Base-by-base conservation (phyloP, 2,329 filamentous ascomycete genomes). In the Colletotrichum musicola region DNA sequence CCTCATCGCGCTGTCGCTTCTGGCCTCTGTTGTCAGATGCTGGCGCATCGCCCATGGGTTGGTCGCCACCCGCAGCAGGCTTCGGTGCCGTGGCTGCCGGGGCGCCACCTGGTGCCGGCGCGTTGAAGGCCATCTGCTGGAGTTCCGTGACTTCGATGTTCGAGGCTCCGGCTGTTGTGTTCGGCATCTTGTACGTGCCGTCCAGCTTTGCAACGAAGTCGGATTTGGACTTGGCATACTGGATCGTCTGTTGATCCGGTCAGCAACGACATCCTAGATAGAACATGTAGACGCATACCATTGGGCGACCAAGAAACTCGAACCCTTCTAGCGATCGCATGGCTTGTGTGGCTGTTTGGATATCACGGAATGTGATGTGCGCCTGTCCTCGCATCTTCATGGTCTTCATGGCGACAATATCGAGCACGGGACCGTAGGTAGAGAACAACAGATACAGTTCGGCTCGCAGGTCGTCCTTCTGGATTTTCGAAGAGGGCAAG, bases 301-400 rank as follows among this genome's bases (percentile, higher is more conserved):
- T 90, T 72, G 94, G 88, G 72, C 89, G 90, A 16, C 95, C 96
- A 72, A 97, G 91, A 72, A 99, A 94, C 2, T 92, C 89, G 75
- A 94, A 93, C 2, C 93, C 94, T 74, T 98, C 92, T 55, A 98
- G 83, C 12, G 93, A 90, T 72, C 95, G 87, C 93, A 99, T 93
- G 1, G 96, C 96, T 77, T 97, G 94, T 25, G 95, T 97, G 59
- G 94, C 94, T n/a, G 93, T 90, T 73, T 97, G 92, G 40, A 95
- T 85, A 78, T 99, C 95, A 67, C 93, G 89, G 79, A 94, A 98
- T 14, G 96, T 92, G 69, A 99, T 85, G 76, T 98, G 96, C 70
- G 96, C 96, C 81, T 99, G 96, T 3, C 96, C 96, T 57, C 96
- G 92, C 95, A 98, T 98, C 82, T 94, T 94, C 79, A 86, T 86